Percentiles rank a stretch among this genome's conserved stretches.
phyloP scores from a whole-genome alignment of 331 rosid species.

The Malus hybrid region DNA sequence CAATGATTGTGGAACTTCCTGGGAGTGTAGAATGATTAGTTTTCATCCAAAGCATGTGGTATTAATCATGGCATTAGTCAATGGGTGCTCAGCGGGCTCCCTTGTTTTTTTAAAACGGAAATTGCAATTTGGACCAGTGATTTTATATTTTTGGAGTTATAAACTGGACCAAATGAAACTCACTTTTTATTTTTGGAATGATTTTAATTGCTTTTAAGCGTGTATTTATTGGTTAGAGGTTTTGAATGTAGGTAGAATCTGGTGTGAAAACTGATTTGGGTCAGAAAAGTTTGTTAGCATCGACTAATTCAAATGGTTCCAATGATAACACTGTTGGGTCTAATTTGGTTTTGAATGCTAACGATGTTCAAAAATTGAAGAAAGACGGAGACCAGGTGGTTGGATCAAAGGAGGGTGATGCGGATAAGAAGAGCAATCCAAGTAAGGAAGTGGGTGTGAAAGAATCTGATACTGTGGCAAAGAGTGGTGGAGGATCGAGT shows the following conservation, averaged over 20 bases:
- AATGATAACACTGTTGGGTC: background rate
- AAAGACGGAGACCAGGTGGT: background rate
- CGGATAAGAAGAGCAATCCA: background rate
- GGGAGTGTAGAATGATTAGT: too few relatives aligned
- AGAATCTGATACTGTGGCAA: background rate
- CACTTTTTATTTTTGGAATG: background rate
- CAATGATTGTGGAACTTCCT: too few relatives aligned
- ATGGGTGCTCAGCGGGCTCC: too few relatives aligned
- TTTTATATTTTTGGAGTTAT: too few relatives aligned
- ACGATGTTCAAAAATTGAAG: conserved; percentile 10
- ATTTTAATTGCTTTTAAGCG: background rate
- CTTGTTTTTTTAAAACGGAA: too few relatives aligned
- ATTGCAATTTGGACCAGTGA: too few relatives aligned
- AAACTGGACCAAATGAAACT: too few relatives aligned
- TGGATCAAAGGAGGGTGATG: background rate
- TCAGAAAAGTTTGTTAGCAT: background rate
- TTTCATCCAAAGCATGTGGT: too few relatives aligned
- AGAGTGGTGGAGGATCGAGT: background rate
- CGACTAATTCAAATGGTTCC: background rate
- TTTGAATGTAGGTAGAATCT: conserved; percentile 24
- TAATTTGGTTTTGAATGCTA: background rate
- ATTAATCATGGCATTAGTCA: too few relatives aligned
- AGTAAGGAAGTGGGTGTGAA: background rate
- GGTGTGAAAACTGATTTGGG: conserved; percentile 11
- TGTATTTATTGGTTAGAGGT: conserved; percentile 3